Evolutionary conservation across 805 yeast species (phyloP).

Genomic region (Huiozyma naganishii): DNA sequence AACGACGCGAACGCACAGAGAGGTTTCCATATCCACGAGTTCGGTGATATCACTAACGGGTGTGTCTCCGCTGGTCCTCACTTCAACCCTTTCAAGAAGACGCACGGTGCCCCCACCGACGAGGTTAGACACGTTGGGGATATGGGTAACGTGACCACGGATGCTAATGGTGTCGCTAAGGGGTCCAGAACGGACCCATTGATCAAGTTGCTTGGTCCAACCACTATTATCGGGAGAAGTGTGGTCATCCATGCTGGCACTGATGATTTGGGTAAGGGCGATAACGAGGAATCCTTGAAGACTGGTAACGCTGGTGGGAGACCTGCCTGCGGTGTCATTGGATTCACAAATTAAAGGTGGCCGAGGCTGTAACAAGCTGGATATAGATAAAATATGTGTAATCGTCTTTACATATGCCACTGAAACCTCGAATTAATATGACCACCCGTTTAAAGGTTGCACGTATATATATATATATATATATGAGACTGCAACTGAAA

Average conservation of each 20-base stretch:
- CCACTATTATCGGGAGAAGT: slow-evolving; percentile 88
- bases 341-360: slow-evolving; percentile 28
- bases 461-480: not conserved
- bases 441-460: not conserved
- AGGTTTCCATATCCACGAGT: slow-evolving; percentile 97
- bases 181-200: slow-evolving; percentile 72
- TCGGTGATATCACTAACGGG: slow-evolving; percentile 95
- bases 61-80: slow-evolving; percentile 98
- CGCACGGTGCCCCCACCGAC: slow-evolving; percentile 85
- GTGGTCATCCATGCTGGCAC: slow-evolving; percentile 88
- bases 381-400: too few species aligned
- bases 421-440: too few species aligned
- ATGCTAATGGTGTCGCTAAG: slow-evolving; percentile 80
- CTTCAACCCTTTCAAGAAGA: slow-evolving; percentile 82
- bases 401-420: too few species aligned
- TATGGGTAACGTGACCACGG: slow-evolving; percentile 88
- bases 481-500: not conserved
- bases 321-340: slow-evolving; percentile 98
- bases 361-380: not conserved
- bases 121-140: slow-evolving; percentile 53
- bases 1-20: slow-evolving; percentile 78
- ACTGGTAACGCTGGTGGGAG: slow-evolving; percentile 98
- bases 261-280: slow-evolving; percentile 94
- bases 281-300: slow-evolving; percentile 78
- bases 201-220: slow-evolving; percentile 73